These are phyloP conservation scores for Kregervanrija pseudodelftensis DNA, from an alignment of 805 yeast genomes.

Conservation along the genomic window DNA sequence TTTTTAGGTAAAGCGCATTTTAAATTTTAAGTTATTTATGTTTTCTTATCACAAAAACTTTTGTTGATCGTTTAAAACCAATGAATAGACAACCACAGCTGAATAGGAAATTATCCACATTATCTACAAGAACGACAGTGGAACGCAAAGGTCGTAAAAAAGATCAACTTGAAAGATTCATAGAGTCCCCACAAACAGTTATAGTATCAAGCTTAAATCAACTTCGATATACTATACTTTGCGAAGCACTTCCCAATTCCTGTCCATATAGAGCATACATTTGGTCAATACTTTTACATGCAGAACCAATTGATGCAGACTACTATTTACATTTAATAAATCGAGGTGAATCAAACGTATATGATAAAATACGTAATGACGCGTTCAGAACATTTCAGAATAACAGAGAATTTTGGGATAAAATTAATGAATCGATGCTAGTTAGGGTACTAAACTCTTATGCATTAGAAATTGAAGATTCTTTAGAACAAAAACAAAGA, in stretches of 20 bases:
- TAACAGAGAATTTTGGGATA: constrained; percentile 53
- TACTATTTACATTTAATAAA: constrained; percentile 47
- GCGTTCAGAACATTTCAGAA: constrained; percentile 80
- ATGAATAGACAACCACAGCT: too few relatives aligned
- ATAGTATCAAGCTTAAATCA: constrained; percentile 45
- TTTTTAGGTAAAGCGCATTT: too few relatives aligned
- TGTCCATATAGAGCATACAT: constrained; percentile 69
- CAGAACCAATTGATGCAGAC: constrained; percentile 49
- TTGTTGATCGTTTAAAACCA: too few relatives aligned
- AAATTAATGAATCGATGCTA: constrained; percentile 64
- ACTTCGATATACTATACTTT: constrained; percentile 42
- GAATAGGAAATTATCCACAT: too few relatives aligned
- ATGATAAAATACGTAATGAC: constrained; percentile 72
- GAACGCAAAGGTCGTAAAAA: constrained; percentile 33
- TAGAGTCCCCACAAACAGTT: constrained; percentile 37
- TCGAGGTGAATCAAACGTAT: constrained; percentile 51
- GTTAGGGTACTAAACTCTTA: constrained; percentile 66
- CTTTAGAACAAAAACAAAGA: not conserved
- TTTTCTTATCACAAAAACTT: too few relatives aligned
- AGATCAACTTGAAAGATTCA: constrained; percentile 47
- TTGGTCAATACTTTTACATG: constrained; percentile 72
- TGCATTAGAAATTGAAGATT: constrained; percentile 39
- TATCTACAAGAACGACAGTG: constrained; percentile 4
- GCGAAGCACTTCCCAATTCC: constrained; percentile 35
- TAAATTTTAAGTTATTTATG: too few relatives aligned